Percentiles rank a stretch among this genome's conserved stretches.
These are phyloP conservation scores for Umbelopsis sp. DNA, from an alignment of 371 early-diverging fungal species.

Conservation along the genomic window DNA sequence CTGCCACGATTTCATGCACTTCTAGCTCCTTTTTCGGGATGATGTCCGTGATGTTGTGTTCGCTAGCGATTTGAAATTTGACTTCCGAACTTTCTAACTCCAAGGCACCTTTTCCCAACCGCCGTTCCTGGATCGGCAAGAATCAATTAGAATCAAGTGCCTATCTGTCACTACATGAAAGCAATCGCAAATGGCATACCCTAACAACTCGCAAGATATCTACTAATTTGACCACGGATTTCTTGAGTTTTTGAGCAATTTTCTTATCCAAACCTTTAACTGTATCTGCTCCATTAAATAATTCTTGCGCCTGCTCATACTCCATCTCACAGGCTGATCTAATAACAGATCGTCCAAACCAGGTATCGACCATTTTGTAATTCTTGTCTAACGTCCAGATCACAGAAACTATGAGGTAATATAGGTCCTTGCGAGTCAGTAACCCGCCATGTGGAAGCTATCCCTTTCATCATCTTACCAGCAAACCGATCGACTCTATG, in stretches of 20 bases:
- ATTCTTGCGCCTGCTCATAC: constrained; percentile 92
- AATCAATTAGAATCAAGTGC: background rate
- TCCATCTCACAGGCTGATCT: constrained; percentile 80
- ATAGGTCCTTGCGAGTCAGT: background rate
- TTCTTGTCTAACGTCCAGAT: constrained; percentile 70
- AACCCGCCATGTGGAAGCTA: no score
- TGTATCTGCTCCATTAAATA: constrained; percentile 71
- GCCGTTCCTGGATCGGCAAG: constrained; percentile 38
- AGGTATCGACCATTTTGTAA: constrained; percentile 52
- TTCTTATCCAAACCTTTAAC: constrained; percentile 35
- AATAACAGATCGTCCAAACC: constrained; percentile 88
- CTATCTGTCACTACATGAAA: background rate
- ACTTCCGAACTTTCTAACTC: constrained; percentile 78
- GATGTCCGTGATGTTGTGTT: constrained; percentile 66
- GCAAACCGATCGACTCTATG: constrained; percentile 83
- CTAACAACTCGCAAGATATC: constrained; percentile 59
- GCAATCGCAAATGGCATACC: constrained; percentile 28
- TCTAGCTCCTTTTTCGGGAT: constrained; percentile 83
- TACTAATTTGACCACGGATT: constrained; percentile 53
- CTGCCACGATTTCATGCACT: constrained; percentile 96
- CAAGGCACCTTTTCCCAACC: constrained; percentile 68
- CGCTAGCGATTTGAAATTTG: constrained; percentile 69
- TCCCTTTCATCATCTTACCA: constrained; percentile 34
- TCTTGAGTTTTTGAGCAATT: constrained; percentile 17
- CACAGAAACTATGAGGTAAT: constrained; percentile 65